Evolutionary conservation across 179 eudicot species (phyloP).

Genomic region (Carnegiea gigantea): DNA sequence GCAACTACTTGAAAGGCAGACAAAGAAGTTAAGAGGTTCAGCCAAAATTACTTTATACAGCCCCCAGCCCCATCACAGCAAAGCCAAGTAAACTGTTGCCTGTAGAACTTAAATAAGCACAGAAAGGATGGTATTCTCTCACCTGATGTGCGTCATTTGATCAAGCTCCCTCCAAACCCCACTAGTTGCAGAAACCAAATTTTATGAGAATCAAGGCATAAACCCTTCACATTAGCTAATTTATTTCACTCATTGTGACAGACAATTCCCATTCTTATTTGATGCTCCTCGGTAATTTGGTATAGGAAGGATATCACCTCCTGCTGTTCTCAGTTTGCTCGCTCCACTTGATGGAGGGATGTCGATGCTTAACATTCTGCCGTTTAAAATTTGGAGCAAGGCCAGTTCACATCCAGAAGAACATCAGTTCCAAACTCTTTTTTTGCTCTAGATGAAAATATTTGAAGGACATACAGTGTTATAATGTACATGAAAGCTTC

Average conservation of each 20-base stretch:
- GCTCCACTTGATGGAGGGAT: neutral
- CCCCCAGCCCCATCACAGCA: neutral
- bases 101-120: neutral
- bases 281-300: neutral
- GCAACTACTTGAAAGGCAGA: neutral
- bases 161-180: slow-evolving; percentile 20
- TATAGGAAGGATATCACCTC: neutral
- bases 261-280: neutral
- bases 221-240: neutral
- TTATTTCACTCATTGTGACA: neutral
- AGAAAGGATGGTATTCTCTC: slow-evolving; percentile 9
- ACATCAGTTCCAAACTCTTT: neutral
- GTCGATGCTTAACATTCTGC: neutral
- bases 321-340: neutral
- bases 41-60: neutral
- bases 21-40: neutral
- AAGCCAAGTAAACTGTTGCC: neutral
- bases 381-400: neutral
- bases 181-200: slow-evolving; percentile 16
- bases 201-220: neutral
- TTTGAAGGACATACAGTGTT: neutral
- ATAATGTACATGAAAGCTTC: neutral
- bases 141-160: slow-evolving; percentile 21
- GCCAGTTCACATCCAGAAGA: neutral
- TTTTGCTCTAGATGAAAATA: neutral